These are phyloP conservation scores for Sistotremastrum suecicum DNA, from an alignment of 768 basidiomycete genomes.

Conservation along the genomic window DNA sequence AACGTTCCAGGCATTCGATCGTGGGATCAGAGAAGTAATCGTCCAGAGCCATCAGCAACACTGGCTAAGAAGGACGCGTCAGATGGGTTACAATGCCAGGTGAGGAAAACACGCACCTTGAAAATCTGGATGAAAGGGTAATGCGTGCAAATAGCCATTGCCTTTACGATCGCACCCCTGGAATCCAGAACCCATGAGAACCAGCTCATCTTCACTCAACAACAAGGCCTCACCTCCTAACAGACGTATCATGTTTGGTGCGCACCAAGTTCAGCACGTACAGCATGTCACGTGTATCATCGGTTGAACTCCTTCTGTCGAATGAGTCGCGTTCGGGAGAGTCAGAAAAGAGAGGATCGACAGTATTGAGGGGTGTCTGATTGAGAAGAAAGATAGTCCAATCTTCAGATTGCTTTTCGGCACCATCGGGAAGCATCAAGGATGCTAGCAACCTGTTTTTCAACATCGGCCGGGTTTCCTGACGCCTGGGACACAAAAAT, in stretches of 20 bases:
- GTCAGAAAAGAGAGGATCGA: slow-evolving; percentile 70
- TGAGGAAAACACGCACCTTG: slow-evolving; percentile 40
- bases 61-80: slow-evolving; percentile 43
- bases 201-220: background rate
- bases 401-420: slow-evolving; percentile 86
- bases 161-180: slow-evolving; percentile 90
- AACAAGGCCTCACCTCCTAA: slow-evolving; percentile 43
- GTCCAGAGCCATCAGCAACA: slow-evolving; percentile 86
- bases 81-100: background rate
- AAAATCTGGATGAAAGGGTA: slow-evolving; percentile 94
- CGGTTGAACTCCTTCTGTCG: slow-evolving; percentile 15
- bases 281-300: slow-evolving; percentile 36
- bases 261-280: slow-evolving; percentile 86
- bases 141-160: slow-evolving; percentile 84
- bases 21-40: slow-evolving; percentile 88
- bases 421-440: slow-evolving; percentile 97
- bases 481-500: background rate
- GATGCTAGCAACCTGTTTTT: slow-evolving; percentile 74
- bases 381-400: slow-evolving; percentile 99
- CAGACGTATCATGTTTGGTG: slow-evolving; percentile 79
- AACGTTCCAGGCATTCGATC: slow-evolving; percentile 74
- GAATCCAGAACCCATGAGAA: slow-evolving; percentile 5
- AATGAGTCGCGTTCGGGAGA: slow-evolving; percentile 21
- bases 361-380: slow-evolving; percentile 80
- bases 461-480: slow-evolving; percentile 7